phyloP scores from a whole-genome alignment of 2,329 filamentous ascomycete species.

The Hypoxylon sp. region DNA sequence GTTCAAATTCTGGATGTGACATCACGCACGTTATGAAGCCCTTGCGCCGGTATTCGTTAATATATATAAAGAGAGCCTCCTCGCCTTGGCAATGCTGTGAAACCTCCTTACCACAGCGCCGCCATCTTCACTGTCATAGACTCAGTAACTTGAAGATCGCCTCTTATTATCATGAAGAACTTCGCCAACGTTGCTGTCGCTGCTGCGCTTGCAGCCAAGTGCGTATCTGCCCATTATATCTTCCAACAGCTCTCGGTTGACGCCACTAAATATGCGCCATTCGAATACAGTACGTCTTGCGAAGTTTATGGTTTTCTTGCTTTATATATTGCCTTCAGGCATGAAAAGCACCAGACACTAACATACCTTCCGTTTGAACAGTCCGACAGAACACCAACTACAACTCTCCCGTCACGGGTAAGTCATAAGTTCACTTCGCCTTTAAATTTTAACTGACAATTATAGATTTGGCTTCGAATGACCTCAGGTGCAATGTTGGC shows the following conservation, averaged over 20 bases:
- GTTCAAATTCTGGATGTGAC: slow-evolving; percentile 22
- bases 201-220: slow-evolving; percentile 53
- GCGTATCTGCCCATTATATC: slow-evolving; percentile 60
- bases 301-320: not conserved
- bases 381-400: slow-evolving; percentile 64
- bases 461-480: slow-evolving; percentile 57
- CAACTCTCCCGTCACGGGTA: slow-evolving; percentile 63
- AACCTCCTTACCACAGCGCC: slow-evolving; percentile 15
- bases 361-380: slow-evolving; percentile 27
- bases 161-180: slow-evolving; percentile 54
- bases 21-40: slow-evolving; percentile 21
- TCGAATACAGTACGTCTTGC: slow-evolving; percentile 55
- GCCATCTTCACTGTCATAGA: slow-evolving; percentile 22
- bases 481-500: slow-evolving; percentile 61
- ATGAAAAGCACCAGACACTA: slow-evolving; percentile 6
- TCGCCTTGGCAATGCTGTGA: slow-evolving; percentile 25
- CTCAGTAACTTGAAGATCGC: slow-evolving; percentile 4
- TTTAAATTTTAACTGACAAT: slow-evolving; percentile 26
- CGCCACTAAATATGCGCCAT: slow-evolving; percentile 54
- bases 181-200: slow-evolving; percentile 51
- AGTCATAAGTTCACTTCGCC: not conserved
- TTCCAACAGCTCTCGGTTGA: slow-evolving; percentile 58
- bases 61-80: slow-evolving; percentile 34
- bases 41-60: slow-evolving; percentile 32
- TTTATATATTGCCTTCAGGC: not conserved